Conservation (phyloP, 169 alveolate species). For the Pseudocohnilembus persalinus region DNA sequence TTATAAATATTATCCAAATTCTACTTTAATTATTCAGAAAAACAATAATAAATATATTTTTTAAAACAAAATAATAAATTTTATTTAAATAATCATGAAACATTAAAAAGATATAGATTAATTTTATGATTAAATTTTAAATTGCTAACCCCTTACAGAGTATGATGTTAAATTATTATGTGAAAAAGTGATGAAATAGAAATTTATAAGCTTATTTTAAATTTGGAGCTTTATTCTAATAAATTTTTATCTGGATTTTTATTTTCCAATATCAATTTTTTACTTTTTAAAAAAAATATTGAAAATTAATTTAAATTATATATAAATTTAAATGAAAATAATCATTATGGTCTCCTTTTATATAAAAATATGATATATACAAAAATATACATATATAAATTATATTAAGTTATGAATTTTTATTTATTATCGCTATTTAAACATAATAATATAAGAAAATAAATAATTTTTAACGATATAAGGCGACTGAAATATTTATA, state of each 20-base stretch:
- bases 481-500: slow-evolving; percentile 57
- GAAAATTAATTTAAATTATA: too few species aligned
- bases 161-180: slow-evolving; percentile 30
- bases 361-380: not conserved
- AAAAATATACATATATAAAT: not conserved
- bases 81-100: too few species aligned
- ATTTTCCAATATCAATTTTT: too few species aligned
- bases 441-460: slow-evolving; percentile 23
- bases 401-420: not conserved
- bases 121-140: slow-evolving; percentile 10
- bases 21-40: too few species aligned
- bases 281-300: too few species aligned
- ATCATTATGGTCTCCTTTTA: not conserved
- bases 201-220: not conserved
- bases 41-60: too few species aligned
- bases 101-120: slow-evolving; percentile 7
- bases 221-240: not conserved
- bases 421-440: not conserved
- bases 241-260: too few species aligned
- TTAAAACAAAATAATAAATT: too few species aligned
- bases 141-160: slow-evolving; percentile 36
- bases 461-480: slow-evolving; percentile 28
- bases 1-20: too few species aligned
- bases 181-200: slow-evolving; percentile 15
- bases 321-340: too few species aligned